Evolutionary conservation across 208 protist species (phyloP).

Genomic region (Tritrichomonas musculus): DNA sequence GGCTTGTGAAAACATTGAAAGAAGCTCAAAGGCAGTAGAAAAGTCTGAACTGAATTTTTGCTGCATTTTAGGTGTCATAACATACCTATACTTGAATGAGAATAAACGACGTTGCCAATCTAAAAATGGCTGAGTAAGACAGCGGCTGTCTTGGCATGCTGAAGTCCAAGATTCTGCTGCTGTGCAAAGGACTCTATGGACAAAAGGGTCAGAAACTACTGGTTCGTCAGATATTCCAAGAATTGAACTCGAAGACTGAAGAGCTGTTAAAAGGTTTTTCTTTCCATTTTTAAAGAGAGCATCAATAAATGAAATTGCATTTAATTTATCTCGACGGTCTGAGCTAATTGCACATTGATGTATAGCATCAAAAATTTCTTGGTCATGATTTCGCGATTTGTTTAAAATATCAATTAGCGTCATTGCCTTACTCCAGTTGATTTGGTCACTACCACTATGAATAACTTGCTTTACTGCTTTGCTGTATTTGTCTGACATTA

Average conservation of each 20-base stretch:
- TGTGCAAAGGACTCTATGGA: not conserved
- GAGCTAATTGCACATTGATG: not conserved
- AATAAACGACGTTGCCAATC: not conserved
- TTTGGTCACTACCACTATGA: not conserved
- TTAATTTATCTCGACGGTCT: not conserved
- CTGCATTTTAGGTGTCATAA: not conserved
- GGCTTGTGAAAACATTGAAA: not conserved
- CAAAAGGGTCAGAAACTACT: not conserved
- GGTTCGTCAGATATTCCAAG: not conserved
- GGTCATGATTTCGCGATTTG: not conserved
- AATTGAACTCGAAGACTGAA: not conserved
- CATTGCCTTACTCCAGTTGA: not conserved
- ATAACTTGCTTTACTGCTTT: not conserved
- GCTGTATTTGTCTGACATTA: too few relatives aligned
- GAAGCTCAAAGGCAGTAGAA: not conserved
- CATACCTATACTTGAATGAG: not conserved
- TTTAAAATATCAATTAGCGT: not conserved
- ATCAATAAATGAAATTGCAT: not conserved
- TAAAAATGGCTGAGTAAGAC: not conserved
- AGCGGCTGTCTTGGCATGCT: not conserved
- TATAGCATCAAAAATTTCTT: not conserved
- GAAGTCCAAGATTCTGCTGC: not conserved
- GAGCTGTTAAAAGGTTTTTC: not conserved
- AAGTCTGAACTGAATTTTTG: not conserved
- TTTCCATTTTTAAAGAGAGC: not conserved